A percentile compares a stretch with the other conserved stretches of the same genome.
Conservation (phyloP, 148 eudicot genomes). For the Arctostaphylos glauca region DNA sequence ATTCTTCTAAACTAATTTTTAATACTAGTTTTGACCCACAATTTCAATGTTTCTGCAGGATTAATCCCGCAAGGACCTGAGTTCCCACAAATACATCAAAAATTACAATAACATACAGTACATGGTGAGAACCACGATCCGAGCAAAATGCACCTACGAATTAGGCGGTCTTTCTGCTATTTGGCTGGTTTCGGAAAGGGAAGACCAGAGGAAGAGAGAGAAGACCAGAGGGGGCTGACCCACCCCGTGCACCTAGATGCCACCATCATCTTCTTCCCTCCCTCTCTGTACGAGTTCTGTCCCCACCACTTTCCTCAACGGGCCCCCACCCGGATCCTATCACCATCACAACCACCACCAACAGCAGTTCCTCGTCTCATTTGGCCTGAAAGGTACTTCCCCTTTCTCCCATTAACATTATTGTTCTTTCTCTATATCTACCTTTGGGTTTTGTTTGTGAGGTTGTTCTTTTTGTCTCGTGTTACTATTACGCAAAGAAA, state of each 20-base stretch:
- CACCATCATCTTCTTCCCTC: not conserved
- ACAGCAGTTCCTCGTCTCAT: not conserved
- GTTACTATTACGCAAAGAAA: not conserved
- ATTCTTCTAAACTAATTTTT: no score
- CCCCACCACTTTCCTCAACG: not conserved
- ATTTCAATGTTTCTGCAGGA: no score
- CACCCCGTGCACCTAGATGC: not conserved
- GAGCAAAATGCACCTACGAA: not conserved
- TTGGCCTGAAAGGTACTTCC: slow-evolving; percentile 14
- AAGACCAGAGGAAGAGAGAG: not conserved
- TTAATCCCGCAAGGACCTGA: no score
- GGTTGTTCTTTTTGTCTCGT: slow-evolving; percentile 20
- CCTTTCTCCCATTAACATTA: not conserved
- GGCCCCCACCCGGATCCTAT: not conserved
- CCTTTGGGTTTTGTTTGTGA: not conserved
- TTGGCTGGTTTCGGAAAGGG: slow-evolving; percentile 11
- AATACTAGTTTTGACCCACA: no score
- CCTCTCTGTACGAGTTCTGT: not conserved
- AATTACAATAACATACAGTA: no score
- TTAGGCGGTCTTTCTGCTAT: slow-evolving; percentile 10
- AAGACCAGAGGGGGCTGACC: not conserved
- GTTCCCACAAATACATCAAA: no score
- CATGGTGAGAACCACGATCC: no score
- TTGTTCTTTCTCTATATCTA: not conserved
- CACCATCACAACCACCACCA: slow-evolving; percentile 8